Evolutionary conservation across 2,329 filamentous ascomycete genomes (phyloP).

Genomic region (Tetracladium maxilliforme): DNA sequence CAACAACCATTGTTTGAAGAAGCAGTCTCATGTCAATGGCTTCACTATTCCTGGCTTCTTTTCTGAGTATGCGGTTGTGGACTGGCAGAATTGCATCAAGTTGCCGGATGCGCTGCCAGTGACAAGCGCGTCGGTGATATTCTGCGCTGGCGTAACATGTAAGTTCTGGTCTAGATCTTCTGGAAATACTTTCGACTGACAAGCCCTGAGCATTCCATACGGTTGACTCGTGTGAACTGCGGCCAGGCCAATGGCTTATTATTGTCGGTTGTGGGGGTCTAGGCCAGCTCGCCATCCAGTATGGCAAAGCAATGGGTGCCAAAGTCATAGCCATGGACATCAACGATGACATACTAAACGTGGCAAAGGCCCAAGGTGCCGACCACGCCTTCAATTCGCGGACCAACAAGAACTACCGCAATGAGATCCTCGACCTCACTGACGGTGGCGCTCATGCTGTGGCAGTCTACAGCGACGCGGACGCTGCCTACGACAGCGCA

Average conservation of each 20-base stretch:
- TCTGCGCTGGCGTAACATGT: constrained; percentile 35
- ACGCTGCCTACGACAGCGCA: no score
- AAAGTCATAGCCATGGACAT: constrained; percentile 69
- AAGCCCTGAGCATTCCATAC: constrained; percentile 17
- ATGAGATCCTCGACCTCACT: constrained; percentile 2
- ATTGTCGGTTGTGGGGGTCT: constrained; percentile 79
- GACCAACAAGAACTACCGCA: constrained; percentile 1
- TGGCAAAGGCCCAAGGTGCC: constrained; percentile 1
- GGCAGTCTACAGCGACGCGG: no score
- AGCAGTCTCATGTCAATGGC: constrained; percentile 23
- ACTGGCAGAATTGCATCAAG: constrained; percentile 25
- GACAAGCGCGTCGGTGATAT: constrained; percentile 22
- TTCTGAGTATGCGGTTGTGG: constrained; percentile 27
- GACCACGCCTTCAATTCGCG: constrained; percentile 3
- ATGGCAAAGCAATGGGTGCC: constrained; percentile 82
- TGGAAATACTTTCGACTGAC: constrained; percentile 3
- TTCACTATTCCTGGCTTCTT: constrained; percentile 28
- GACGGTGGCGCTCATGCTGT: constrained; percentile 3
- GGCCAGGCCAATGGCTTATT: constrained; percentile 42
- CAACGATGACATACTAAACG: constrained; percentile 49
- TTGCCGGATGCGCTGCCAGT: constrained; percentile 20
- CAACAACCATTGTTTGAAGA: constrained; percentile 22
- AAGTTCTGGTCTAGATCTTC: no score
- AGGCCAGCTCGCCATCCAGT: constrained; percentile 68
- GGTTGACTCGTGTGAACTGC: constrained; percentile 19